Base-by-base conservation (phyloP, 176 grass and related monocot genomes). In the Oryza rufipogon region DNA sequence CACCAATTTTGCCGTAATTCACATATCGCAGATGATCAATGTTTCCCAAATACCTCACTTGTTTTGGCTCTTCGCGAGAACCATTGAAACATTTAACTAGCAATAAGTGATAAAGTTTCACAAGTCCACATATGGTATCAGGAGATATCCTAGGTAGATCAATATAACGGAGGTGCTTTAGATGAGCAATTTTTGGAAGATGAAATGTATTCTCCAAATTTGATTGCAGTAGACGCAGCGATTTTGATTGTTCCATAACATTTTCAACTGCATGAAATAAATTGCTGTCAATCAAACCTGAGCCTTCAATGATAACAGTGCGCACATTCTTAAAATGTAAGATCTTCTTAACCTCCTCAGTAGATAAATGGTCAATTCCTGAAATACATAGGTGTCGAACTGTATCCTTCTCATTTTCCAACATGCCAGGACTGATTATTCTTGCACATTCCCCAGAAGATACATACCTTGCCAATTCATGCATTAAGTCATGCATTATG, bases 401-500 rank as follows among this genome's bases (percentile, higher is more conserved):
- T 1, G 52, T 82, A 66, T 51, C 9, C 22, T 38, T 16, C 22
- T 52, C 33, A 65, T 51, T 47, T 68, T 67, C 12, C 11, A 36
- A 12, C 13, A 39, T 81, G n/a, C 1, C 7, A 72, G 19, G 22
- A 48, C 46, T 11, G 11, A 30, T n/a, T 30, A 91, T 26, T 78
- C 54, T 44, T n/a, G 47, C 20, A 61, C 88, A 90, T 86, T 92
- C 86, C 2, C 85, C 83, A 6, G 34, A 51, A 22, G 90, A 89
- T 54, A 89, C 86, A 84, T 66, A 17, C 47, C 26, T 61, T 52
- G 88, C 88, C n/a, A 92, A 63, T 34, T 92, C 84, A 70, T 90
- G 87, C 19, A 90, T 79, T 48, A 92, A 70, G 51, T 95, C 88
- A 86, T 95, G 85, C 83, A 92, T 81, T 19, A 86, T 19, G 39